Conservation (phyloP, 371 early-diverging fungal genomes). For the Encephalitozoon hellem region DNA sequence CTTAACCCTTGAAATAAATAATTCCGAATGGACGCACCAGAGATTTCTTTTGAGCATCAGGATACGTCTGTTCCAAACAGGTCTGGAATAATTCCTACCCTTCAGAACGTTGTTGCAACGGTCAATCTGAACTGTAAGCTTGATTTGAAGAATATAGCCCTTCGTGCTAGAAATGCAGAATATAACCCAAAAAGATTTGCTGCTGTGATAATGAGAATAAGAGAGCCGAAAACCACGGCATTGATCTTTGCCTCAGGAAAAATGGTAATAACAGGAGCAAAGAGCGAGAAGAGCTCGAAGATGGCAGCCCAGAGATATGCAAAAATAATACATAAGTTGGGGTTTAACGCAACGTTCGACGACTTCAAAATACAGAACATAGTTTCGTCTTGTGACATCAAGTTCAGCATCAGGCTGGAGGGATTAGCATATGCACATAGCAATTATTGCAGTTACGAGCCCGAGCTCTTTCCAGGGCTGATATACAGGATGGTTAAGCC, state of each 20-base stretch:
- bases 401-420: constrained; percentile 97
- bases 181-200: constrained; percentile 99
- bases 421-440: constrained; percentile 94
- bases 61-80: constrained; percentile 12
- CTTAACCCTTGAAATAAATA: constrained; percentile 7
- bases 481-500: constrained; percentile 99
- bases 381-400: constrained; percentile 96
- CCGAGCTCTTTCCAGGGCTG: constrained; percentile 98
- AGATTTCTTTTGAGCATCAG: constrained; percentile 2
- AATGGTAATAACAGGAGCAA: constrained; percentile 72
- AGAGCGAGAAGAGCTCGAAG: constrained; percentile 72
- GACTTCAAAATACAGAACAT: constrained; percentile 99
- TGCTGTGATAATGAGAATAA: constrained; percentile 99
- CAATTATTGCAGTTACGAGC: constrained; percentile 94
- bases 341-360: constrained; percentile 91
- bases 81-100: constrained; percentile 55
- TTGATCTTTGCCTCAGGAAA: constrained; percentile 99
- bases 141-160: constrained; percentile 95
- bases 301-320: constrained; percentile 97
- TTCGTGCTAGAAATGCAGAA: constrained; percentile 99
- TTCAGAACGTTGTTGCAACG: constrained; percentile 93
- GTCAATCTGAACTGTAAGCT: constrained; percentile 97
- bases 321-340: constrained; percentile 95
- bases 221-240: constrained; percentile 96
- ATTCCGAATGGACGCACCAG: constrained; percentile 16